Base-by-base conservation (phyloP, 1,284 basidiomycete species). In the Gomphus bonarii region DNA sequence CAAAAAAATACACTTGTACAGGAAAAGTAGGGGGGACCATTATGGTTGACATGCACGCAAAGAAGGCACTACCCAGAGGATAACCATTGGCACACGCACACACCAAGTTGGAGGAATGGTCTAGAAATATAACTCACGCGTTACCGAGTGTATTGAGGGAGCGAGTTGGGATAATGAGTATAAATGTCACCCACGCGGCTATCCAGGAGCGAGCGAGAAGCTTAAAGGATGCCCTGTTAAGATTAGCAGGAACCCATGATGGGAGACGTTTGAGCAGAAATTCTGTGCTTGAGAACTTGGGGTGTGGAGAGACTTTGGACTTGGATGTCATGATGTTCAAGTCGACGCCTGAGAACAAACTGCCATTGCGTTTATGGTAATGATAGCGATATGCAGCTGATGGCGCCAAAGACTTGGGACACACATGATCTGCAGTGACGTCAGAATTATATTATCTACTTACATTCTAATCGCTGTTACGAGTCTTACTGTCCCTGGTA, bases 21-120 rank as follows among this genome's bases (percentile, higher is more conserved):
- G 72, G 72, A 61, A 71, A 63, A 46, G 65, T 68, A 1, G 72
- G 68, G 0, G 72, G 72, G 0, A 71, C 46, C 58, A 73, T 67
- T 42, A 71, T 48, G 49, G 67, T 69, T n/a, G 63, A 58, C 20
- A 74, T 56, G 18, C 70, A 55, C 16, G 64, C 62, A 56, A 73
- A 74, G 64, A 73, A 73, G 6, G 70, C 69, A 1, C 71, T 59
- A 47, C 16, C 28, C 18, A 9, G 31, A 25, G 14, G 31, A 55
- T n/a, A 47, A 38, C 36, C 36, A 11, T 38, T 38, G 16, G 36
- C 11, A 38, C 36, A 14, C 11, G 36, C 16, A 14, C 1, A 38
- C 16, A 16, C 36, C 4, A 12, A 14, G n/a, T 48, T 14, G 30
- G n/a, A n/a, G 22, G 28, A 25, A 48, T 31, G 44, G 5, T 11